phyloP scores from a whole-genome alignment of 2,329 filamentous ascomycete genomes.

The Alternaria longipes region DNA sequence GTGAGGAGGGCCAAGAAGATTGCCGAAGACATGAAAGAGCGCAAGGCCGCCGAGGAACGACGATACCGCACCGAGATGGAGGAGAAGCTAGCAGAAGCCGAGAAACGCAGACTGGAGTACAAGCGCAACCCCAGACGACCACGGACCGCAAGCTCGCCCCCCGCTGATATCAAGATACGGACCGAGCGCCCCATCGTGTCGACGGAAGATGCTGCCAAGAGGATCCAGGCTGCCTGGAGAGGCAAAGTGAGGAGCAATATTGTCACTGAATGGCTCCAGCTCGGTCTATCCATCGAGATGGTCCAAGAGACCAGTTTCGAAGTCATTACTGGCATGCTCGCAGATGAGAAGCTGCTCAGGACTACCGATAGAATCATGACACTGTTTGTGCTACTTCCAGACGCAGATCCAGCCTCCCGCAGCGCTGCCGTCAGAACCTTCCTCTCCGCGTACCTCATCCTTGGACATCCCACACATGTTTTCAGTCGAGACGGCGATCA shows the following conservation, averaged over 20 bases:
- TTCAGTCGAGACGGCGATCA: slow-evolving; percentile 76
- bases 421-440: slow-evolving; percentile 77
- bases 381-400: slow-evolving; percentile 69
- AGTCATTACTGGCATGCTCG: slow-evolving; percentile 73
- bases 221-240: slow-evolving; percentile 77
- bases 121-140: slow-evolving; percentile 65
- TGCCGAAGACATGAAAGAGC: slow-evolving; percentile 83
- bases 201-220: slow-evolving; percentile 69
- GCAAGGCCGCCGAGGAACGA: slow-evolving; percentile 76
- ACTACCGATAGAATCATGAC: slow-evolving; percentile 73
- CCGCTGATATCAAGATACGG: slow-evolving; percentile 53
- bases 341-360: slow-evolving; percentile 71
- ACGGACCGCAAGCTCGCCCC: slow-evolving; percentile 64
- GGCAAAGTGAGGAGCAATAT: slow-evolving; percentile 65
- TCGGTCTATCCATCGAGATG: slow-evolving; percentile 75
- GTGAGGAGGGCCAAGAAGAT: slow-evolving; percentile 83
- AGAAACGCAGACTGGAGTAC: slow-evolving; percentile 70
- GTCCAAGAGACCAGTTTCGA: slow-evolving; percentile 78
- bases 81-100: slow-evolving; percentile 79
- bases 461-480: slow-evolving; percentile 80
- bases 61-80: slow-evolving; percentile 79
- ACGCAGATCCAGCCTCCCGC: slow-evolving; percentile 68
- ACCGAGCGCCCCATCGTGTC: slow-evolving; percentile 55
- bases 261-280: slow-evolving; percentile 70
- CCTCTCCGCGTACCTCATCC: slow-evolving; percentile 79